Evolutionary conservation across 805 yeast species (phyloP), one percentile per base, ranked within the genome.

Genomic region (Lachancea kluyveri): DNA sequence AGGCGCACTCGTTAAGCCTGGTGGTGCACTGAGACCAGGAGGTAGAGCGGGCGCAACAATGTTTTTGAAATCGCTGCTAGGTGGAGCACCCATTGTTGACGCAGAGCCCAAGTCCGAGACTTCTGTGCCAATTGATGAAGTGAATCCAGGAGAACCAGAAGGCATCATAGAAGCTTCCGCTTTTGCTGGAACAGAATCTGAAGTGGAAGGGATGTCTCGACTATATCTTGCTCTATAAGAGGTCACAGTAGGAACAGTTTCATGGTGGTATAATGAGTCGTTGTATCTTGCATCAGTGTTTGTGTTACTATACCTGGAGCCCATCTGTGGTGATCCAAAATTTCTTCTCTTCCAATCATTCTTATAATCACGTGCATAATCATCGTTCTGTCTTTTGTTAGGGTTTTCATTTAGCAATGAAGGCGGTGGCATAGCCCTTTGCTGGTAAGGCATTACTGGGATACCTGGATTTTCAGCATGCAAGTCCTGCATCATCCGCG

Each of bases 1-100:
- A 17, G 53, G 45, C 5, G 51, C 28, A 8, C n/a, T n/a, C n/a
- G 45, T 33, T n/a, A 42, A 30, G 9, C 38, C 31, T n/a, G 31
- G 28, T 21, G 33, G 38, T 19, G 26, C 31, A 22, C 20, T 14
- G 8, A 39, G 28, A 10, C 45, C 40, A 17, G 45, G 43, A 20
- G 45, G 42, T n/a, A 30, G 21, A 8, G 34, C 9, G 11, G 11
- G 28, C 11, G 7, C 18, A 11, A 7, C 17, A 12, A n/a, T n/a
- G n/a, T n/a, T n/a, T n/a, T n/a, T n/a, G n/a, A n/a, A 11, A 9
- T 14, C 17, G 4, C 15, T 5, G n/a, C 28, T 20, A 16, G 28
- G 28, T 26, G 28, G 28, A 5, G 28, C 28, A 15, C 17, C 14
- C 28, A 26, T 10, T 16, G 12, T 17, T 4, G 28, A 5, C 16